Conservation (phyloP, 352 stramenopile species). For the Pythium grandisporangium region DNA sequence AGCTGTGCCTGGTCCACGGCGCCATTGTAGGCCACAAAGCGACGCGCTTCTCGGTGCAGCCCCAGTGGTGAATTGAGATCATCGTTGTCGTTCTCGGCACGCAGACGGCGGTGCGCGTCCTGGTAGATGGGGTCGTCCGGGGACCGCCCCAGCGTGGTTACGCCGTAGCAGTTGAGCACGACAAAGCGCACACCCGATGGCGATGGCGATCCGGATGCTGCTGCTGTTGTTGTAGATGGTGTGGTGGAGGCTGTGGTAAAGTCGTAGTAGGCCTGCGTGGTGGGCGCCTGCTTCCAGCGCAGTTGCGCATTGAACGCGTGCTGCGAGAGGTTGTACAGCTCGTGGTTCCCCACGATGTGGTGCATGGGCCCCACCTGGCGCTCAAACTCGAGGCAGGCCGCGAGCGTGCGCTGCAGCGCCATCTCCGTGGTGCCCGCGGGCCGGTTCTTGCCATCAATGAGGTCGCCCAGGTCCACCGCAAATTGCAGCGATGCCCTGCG, state of each 20-base stretch:
- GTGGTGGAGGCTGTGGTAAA: constrained; percentile 28
- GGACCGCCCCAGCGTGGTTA: constrained; percentile 47
- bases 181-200: constrained; percentile 53
- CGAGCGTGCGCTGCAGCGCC: constrained; percentile 30
- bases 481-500: constrained; percentile 25
- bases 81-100: constrained; percentile 49
- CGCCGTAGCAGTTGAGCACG: constrained; percentile 60
- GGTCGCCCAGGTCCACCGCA: constrained; percentile 70
- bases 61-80: constrained; percentile 65
- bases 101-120: constrained; percentile 29
- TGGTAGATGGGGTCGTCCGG: constrained; percentile 30
- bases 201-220: no score
- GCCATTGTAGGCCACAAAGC: constrained; percentile 78
- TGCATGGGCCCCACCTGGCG: constrained; percentile 39
- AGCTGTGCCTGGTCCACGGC: constrained; percentile 52
- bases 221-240: no score
- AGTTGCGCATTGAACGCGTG: constrained; percentile 33
- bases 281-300: constrained; percentile 14
- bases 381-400: constrained; percentile 34
- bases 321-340: constrained; percentile 74
- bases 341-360: constrained; percentile 79
- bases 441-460: constrained; percentile 77
- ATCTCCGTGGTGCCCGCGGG: constrained; percentile 24
- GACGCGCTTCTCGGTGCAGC: constrained; percentile 23
- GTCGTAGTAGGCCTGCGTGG: constrained; percentile 51